phyloP scores from a whole-genome alignment of 2,329 filamentous ascomycete species.

The Taxawa tesnikishii region DNA sequence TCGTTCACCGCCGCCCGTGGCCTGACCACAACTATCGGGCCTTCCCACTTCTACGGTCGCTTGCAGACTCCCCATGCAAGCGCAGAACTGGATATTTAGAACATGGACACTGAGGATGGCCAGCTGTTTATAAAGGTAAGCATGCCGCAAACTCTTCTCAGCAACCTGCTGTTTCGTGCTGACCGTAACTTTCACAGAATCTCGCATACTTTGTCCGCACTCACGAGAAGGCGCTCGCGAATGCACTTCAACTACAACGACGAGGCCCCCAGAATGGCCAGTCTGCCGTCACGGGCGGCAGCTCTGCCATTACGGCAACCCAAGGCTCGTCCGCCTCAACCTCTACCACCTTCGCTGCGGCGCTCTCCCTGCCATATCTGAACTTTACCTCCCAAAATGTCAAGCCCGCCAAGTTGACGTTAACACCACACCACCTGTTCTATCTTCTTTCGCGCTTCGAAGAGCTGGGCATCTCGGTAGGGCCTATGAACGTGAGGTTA shows the following conservation, averaged over 20 bases:
- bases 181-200: slow-evolving; percentile 46
- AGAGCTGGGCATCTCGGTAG: slow-evolving; percentile 78
- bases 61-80: slow-evolving; percentile 7
- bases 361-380: slow-evolving; percentile 74
- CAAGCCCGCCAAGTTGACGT: slow-evolving; percentile 80
- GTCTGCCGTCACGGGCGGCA: slow-evolving; percentile 37
- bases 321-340: slow-evolving; percentile 55
- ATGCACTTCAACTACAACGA: slow-evolving; percentile 78
- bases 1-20: too few species aligned
- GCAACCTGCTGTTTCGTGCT: too few species aligned
- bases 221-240: slow-evolving; percentile 93
- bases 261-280: slow-evolving; percentile 53
- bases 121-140: slow-evolving; percentile 77
- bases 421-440: slow-evolving; percentile 94
- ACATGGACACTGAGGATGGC: slow-evolving; percentile 81
- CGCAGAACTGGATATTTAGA: slow-evolving; percentile 7
- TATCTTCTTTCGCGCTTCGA: slow-evolving; percentile 93
- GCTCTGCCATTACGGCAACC: slow-evolving; percentile 41
- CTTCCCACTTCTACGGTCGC: slow-evolving; percentile 1
- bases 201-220: slow-evolving; percentile 91
- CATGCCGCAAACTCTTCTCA: slow-evolving; percentile 1
- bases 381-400: slow-evolving; percentile 73
- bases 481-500: slow-evolving; percentile 88
- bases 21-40: too few species aligned
- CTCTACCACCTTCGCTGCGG: slow-evolving; percentile 62